Evolutionary conservation across 108 stramenopile genomes (phyloP).

Genomic region (Nannochloropsis oceanica): DNA sequence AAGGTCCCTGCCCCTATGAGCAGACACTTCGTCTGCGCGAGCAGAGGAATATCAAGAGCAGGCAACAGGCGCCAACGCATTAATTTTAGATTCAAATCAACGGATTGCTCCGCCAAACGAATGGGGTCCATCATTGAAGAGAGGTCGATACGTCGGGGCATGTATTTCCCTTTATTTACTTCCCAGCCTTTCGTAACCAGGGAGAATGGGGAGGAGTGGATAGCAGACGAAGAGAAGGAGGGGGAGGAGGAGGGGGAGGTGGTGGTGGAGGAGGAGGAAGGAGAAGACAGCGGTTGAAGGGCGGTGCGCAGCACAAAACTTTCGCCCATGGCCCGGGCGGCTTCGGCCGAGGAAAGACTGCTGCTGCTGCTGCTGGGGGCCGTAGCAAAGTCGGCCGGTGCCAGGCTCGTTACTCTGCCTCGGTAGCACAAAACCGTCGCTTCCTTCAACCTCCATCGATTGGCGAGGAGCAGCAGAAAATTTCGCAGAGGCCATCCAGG

Average conservation of each 20-base stretch:
- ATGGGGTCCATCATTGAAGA: conserved; percentile 28
- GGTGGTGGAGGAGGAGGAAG: background rate
- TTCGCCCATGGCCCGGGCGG: background rate
- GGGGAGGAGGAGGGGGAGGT: background rate
- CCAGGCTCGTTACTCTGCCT: conserved; percentile 11
- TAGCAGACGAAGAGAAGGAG: background rate
- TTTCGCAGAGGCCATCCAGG: conserved; percentile 40
- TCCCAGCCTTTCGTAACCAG: conserved; percentile 32
- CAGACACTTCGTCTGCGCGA: conserved; percentile 59
- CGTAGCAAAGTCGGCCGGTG: background rate
- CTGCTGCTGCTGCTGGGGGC: background rate
- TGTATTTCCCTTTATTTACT: conserved; percentile 38
- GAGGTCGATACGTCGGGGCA: conserved; percentile 39
- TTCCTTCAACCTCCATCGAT: conserved; percentile 19
- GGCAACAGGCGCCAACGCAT: conserved; percentile 98
- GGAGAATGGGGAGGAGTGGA: background rate
- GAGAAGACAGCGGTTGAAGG: background rate
- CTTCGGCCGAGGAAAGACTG: background rate
- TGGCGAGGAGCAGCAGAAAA: conserved; percentile 27
- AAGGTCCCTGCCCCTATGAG: conserved; percentile 92
- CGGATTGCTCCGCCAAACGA: conserved; percentile 70
- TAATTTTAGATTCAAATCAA: conserved; percentile 81
- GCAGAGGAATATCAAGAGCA: conserved; percentile 56
- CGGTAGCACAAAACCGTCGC: conserved; percentile 33
- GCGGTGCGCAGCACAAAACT: background rate